These are phyloP conservation scores for Geum urbanum DNA, from an alignment of 306 rosid genomes.

Conservation along the genomic window DNA sequence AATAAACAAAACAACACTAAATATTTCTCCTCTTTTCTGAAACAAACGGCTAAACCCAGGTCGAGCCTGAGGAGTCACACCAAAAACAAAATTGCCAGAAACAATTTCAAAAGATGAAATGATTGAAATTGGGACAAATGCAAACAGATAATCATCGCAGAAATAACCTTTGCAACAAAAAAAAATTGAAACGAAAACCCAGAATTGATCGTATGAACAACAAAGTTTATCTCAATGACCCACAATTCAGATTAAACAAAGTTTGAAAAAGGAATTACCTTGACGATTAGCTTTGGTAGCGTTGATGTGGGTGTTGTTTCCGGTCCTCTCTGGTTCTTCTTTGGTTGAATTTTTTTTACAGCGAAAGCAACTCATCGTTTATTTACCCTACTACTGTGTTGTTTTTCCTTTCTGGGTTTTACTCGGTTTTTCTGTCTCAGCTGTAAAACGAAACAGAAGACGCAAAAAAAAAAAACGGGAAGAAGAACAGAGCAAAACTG, in stretches of 20 bases:
- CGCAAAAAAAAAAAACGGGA: constrained; percentile 24
- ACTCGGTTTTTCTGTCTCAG: constrained; percentile 20
- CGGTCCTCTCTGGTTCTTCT: constrained; percentile 24
- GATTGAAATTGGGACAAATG: constrained; percentile 12
- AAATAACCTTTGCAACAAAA: not conserved
- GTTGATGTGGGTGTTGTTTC: constrained; percentile 6
- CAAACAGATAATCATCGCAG: constrained; percentile 19
- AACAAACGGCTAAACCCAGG: constrained; percentile 17
- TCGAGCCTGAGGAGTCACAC: not conserved
- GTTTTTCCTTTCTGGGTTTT: not conserved
- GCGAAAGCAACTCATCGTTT: constrained; percentile 72
- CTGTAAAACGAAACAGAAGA: constrained; percentile 22
- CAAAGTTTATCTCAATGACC: constrained; percentile 7
- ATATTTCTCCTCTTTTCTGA: not conserved
- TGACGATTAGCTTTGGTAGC: constrained; percentile 34
- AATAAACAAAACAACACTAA: not conserved
- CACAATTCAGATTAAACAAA: not conserved
- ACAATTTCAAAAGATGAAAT: not conserved
- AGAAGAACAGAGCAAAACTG: constrained; percentile 18
- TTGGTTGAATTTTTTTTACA: constrained; percentile 43
- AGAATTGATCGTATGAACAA: not conserved
- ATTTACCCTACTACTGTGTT: not conserved
- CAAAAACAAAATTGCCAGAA: constrained; percentile 3
- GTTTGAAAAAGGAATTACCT: not conserved
- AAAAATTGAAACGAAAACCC: not conserved